These are phyloP conservation scores for Ophiostoma himal-ulmi DNA, from an alignment of 2,329 filamentous ascomycete species.

Conservation along the genomic window DNA sequence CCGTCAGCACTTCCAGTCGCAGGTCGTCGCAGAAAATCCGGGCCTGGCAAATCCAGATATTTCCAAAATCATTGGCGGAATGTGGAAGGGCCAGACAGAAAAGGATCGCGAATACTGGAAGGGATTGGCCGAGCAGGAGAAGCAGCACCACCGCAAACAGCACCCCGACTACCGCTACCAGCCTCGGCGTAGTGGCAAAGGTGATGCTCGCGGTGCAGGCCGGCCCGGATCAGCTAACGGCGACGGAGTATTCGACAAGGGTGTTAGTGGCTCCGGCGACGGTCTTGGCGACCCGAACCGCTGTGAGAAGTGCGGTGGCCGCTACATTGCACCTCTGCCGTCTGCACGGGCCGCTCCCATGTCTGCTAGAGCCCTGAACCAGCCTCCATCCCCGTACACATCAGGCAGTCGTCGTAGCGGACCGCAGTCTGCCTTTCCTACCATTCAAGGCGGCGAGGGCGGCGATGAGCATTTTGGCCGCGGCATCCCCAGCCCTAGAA, in stretches of 20 bases:
- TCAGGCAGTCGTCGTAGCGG: background rate
- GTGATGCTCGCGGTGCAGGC: conserved; percentile 17
- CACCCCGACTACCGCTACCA: conserved; percentile 95
- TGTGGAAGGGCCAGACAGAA: conserved; percentile 75
- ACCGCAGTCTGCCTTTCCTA: background rate
- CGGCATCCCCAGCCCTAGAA: background rate
- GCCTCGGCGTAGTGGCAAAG: conserved; percentile 59
- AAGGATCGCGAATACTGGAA: conserved; percentile 83
- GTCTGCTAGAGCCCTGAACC: conserved; percentile 3
- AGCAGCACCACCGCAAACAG: conserved; percentile 77
- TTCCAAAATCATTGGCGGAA: conserved; percentile 91
- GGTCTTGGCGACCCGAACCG: conserved; percentile 38
- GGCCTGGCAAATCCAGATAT: conserved; percentile 91
- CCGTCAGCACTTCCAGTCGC: conserved; percentile 83
- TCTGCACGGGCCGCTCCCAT: conserved; percentile 37
- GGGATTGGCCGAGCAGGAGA: conserved; percentile 84
- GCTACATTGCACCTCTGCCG: conserved; percentile 56
- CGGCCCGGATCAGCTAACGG: conserved; percentile 22
- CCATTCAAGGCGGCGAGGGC: background rate
- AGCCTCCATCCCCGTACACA: background rate
- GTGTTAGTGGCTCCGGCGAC: conserved; percentile 25
- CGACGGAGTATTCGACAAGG: conserved; percentile 21
- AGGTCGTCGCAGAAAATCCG: conserved; percentile 76
- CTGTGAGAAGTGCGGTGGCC: conserved; percentile 67
- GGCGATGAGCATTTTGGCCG: background rate